A percentile compares a stretch with the other conserved stretches of the same genome.
phyloP scores from a whole-genome alignment of 768 basidiomycete genomes.

The Hygrophorus pudorinus region DNA sequence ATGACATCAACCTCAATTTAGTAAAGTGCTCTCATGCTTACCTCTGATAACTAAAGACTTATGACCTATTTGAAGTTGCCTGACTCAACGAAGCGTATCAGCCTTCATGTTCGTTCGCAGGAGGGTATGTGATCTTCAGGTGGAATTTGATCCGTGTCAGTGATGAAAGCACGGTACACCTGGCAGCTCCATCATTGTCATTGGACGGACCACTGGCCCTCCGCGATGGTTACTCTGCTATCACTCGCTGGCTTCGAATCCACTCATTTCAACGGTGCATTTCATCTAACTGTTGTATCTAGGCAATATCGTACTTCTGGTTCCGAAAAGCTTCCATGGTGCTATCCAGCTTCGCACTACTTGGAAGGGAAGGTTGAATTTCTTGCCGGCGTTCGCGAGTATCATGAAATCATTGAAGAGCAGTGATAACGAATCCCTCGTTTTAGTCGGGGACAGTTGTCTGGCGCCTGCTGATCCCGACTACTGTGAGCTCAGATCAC shows the following conservation, averaged over 20 bases:
- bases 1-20: constrained; percentile 31
- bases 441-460: constrained; percentile 22
- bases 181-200: not conserved
- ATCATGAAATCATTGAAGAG: constrained; percentile 19
- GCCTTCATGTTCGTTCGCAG: constrained; percentile 4
- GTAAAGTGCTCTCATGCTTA: constrained; percentile 14
- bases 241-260: not conserved
- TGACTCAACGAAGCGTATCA: constrained; percentile 4
- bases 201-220: too few relatives aligned
- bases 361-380: constrained; percentile 15
- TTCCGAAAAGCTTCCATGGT: constrained; percentile 20
- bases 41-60: not conserved
- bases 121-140: constrained; percentile 1
- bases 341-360: constrained; percentile 19
- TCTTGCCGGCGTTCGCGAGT: constrained; percentile 20
- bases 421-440: constrained; percentile 25
- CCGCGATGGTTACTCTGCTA: not conserved
- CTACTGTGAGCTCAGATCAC: constrained; percentile 29
- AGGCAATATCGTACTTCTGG: constrained; percentile 18
- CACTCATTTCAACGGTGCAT: not conserved
- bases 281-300: not conserved
- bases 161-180: not conserved
- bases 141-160: not conserved
- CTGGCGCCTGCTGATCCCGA: constrained; percentile 17
- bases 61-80: not conserved